Percentiles rank a stretch among this genome's conserved stretches.
Conservation (phyloP, 1,284 basidiomycete genomes). For the Phellinidium pouzarii region DNA sequence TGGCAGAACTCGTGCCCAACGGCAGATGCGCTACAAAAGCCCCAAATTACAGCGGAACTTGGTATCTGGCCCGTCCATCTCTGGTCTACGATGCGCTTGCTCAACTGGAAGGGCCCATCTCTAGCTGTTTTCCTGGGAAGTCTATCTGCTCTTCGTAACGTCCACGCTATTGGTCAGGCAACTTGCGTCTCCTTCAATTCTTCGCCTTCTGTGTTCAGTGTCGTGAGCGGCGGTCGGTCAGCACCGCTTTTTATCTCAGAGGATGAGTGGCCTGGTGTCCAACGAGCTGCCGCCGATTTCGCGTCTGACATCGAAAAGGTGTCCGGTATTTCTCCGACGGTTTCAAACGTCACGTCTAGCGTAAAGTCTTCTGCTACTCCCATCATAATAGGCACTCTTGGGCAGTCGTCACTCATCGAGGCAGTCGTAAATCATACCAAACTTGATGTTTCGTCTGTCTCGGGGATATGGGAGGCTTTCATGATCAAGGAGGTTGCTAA, state of each 20-base stretch:
- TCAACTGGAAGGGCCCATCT: not conserved
- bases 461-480: constrained; percentile 63
- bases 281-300: constrained; percentile 55
- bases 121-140: constrained; percentile 7
- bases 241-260: constrained; percentile 45
- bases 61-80: too few species aligned
- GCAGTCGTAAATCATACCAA: constrained; percentile 45
- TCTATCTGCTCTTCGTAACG: constrained; percentile 18
- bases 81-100: not conserved
- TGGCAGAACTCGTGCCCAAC: too few species aligned
- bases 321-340: constrained; percentile 42
- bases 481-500: constrained; percentile 44
- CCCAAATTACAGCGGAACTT: too few species aligned
- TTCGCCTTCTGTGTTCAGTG: constrained; percentile 30
- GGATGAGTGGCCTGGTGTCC: constrained; percentile 61
- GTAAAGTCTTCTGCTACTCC: constrained; percentile 29
- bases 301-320: constrained; percentile 55
- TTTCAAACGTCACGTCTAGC: constrained; percentile 41
- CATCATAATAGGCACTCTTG: constrained; percentile 60
- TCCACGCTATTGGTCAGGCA: constrained; percentile 29
- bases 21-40: too few species aligned
- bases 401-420: constrained; percentile 51
- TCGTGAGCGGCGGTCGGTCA: constrained; percentile 39
- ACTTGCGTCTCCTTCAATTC: constrained; percentile 29
- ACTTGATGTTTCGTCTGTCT: constrained; percentile 48